Evolutionary conservation across 148 eudicot genomes (phyloP), one percentile per base, ranked within the genome.

Genomic region (Silene uniflora): DNA sequence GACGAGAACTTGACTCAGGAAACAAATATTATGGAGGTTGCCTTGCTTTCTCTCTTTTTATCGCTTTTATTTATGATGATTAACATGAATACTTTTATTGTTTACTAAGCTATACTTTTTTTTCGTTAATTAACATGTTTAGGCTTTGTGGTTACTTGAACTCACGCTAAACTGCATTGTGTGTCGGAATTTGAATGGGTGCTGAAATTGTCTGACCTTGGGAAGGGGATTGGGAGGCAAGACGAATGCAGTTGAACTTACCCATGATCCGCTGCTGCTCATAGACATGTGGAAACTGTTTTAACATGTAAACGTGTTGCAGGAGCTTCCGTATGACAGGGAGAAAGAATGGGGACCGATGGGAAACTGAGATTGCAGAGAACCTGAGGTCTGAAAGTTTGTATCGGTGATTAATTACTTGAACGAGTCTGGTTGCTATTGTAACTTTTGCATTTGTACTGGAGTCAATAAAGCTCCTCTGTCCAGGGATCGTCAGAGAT

Each of bases 321-420:
- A 93, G 97, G 98, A 93, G 87, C 97, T 93, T 80, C 87, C 90
- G 23, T 95, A 96, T 72, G 99, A 96, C 83, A 96, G 92, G 85
- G 98, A 96, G 87, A 96, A 96, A 92, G 86, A 95, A 95, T 74
- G 97, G 99, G 42, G 99, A 95, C 82, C 81, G 97, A 65, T 92
- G 99, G 99, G 99, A 95, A 83, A 95, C 91, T 58, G 99, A 95
- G 77, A 95, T 95, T 71, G 93, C 99, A 52, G 98, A 95, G 87
- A 95, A 95, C 79, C 87, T 95, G 44, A 90, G 91, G 83, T 95
- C 97, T 11, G 97, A 95, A 81, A 92, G 94, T 88, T 86, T 95
- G 63, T 90, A 92, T 75, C 93, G 99, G 74, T 95, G 87, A 95
- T 78, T 10, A 10, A 54, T 60, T 29, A 29, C 68, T 61, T 62